Conservation (phyloP, 371 early-diverging fungal genomes). For the Mycotypha africana region DNA sequence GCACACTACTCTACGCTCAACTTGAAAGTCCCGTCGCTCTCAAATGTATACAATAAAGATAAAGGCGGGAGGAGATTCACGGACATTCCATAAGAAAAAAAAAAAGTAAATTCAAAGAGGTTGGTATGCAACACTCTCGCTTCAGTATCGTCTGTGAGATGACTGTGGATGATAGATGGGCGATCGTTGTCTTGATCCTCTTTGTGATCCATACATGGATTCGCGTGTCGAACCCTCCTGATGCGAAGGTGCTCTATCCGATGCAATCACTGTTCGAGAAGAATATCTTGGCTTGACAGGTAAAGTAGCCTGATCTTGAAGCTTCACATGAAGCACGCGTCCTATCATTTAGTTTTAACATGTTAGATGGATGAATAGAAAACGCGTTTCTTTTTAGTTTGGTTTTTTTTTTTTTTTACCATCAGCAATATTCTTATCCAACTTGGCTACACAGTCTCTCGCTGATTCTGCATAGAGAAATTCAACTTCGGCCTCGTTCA, state of each 20-base stretch:
- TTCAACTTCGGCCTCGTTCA: conserved; percentile 43
- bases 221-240: not conserved
- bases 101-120: no score
- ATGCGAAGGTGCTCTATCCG: conserved; percentile 7
- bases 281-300: conserved; percentile 16
- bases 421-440: conserved; percentile 43
- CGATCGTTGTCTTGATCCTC: no score
- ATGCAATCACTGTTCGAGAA: conserved; percentile 14
- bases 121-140: no score
- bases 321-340: conserved; percentile 27
- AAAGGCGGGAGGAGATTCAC: no score
- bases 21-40: no score
- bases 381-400: no score
- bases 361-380: not conserved
- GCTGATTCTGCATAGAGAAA: conserved; percentile 32
- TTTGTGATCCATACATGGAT: not conserved
- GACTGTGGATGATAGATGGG: no score
- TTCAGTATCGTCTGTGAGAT: no score
- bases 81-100: no score
- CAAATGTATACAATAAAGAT: no score
- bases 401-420: conserved; percentile 23
- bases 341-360: conserved; percentile 15
- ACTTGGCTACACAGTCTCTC: conserved; percentile 29
- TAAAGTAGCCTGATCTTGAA: conserved; percentile 17
- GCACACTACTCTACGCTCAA: no score